Evolutionary conservation across 352 stramenopile species (phyloP).

Genomic region (Albugo candida): DNA sequence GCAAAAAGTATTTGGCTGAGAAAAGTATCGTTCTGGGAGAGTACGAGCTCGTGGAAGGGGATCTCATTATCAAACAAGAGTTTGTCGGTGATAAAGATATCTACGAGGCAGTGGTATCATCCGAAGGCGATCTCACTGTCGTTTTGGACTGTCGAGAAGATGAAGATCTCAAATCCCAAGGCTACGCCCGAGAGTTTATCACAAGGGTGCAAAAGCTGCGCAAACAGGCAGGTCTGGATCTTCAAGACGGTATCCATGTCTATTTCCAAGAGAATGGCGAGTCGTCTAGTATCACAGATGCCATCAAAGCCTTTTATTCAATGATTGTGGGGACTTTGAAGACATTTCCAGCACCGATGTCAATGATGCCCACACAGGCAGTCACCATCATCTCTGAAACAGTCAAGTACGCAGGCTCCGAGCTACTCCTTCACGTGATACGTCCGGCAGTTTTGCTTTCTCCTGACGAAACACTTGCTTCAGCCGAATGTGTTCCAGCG

Average conservation of each 20-base stretch:
- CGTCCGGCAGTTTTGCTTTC: conserved; percentile 61
- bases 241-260: conserved; percentile 92
- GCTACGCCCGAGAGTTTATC: conserved; percentile 90
- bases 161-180: conserved; percentile 86
- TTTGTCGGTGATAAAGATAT: conserved; percentile 87
- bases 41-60: conserved; percentile 67
- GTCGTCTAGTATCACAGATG: conserved; percentile 30
- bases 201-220: conserved; percentile 97
- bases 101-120: conserved; percentile 79
- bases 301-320: conserved; percentile 31
- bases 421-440: conserved; percentile 37
- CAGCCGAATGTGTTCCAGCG: conserved; percentile 18
- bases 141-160: conserved; percentile 91
- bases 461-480: conserved; percentile 19
- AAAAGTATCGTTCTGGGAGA: conserved; percentile 69
- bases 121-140: conserved; percentile 85
- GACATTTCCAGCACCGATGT: conserved; percentile 31
- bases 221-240: conserved; percentile 89
- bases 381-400: conserved; percentile 57
- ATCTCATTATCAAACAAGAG: conserved; percentile 86
- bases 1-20: conserved; percentile 40
- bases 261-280: conserved; percentile 79
- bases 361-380: conserved; percentile 32
- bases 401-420: conserved; percentile 46
- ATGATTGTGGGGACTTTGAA: conserved; percentile 39